A percentile compares a stretch with the other conserved stretches of the same genome.
Evolutionary conservation across 768 basidiomycete genomes (phyloP).

Genomic region (Tricholomella constricta): DNA sequence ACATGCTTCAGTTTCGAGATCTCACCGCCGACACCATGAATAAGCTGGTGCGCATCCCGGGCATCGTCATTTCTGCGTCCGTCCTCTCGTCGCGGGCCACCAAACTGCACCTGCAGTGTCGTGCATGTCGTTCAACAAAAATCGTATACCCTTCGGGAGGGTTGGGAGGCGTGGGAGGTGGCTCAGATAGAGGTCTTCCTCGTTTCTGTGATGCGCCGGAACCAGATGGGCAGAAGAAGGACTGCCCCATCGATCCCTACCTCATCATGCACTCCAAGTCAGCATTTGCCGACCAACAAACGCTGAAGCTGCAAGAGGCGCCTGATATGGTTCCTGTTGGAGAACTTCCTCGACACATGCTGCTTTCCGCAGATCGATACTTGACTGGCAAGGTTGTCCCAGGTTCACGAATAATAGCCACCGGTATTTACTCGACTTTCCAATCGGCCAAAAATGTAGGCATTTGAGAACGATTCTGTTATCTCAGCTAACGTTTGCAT

Average conservation of each 20-base stretch:
- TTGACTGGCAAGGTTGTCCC: conserved; percentile 93
- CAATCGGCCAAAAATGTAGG: conserved; percentile 83
- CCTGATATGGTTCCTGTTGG: conserved; percentile 99
- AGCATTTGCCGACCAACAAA: conserved; percentile 93
- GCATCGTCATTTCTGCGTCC: conserved; percentile 97
- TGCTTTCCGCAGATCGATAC: conserved; percentile 88
- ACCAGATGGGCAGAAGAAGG: conserved; percentile 83
- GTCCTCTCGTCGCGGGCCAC: conserved; percentile 92
- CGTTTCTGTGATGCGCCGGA: conserved; percentile 83
- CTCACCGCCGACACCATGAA: conserved; percentile 94
- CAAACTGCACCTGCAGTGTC: conserved; percentile 90
- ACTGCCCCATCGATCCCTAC: conserved; percentile 96
- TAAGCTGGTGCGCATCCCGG: conserved; percentile 93
- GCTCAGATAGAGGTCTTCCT: conserved; percentile 83
- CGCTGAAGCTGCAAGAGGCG: conserved; percentile 95
- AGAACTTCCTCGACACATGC: conserved; percentile 94
- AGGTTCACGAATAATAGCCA: conserved; percentile 92
- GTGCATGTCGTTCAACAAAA: conserved; percentile 82
- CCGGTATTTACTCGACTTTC: conserved; percentile 97
- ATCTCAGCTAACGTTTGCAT: conserved; percentile 3
- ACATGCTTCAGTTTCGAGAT: conserved; percentile 92
- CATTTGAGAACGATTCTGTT: conserved; percentile 7
- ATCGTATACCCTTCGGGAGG: conserved; percentile 76
- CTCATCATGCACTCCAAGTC: conserved; percentile 94
- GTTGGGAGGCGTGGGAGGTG: conserved; percentile 84